phyloP scores from a whole-genome alignment of 2,329 filamentous ascomycete genomes.

The Mollisia scopiformis region DNA sequence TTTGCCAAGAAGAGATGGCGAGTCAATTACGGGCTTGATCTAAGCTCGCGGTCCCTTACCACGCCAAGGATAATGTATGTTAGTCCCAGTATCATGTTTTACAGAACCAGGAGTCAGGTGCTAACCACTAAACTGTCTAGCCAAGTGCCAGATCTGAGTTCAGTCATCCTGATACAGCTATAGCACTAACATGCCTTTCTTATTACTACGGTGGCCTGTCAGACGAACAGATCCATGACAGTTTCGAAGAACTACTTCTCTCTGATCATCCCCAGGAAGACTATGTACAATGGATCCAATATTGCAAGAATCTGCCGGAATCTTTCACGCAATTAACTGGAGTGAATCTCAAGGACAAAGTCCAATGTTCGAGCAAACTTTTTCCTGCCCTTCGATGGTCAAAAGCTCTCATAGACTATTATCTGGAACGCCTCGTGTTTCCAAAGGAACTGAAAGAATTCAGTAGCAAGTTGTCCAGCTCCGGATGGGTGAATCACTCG shows the following conservation, averaged over 20 bases:
- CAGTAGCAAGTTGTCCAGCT: conserved; percentile 62
- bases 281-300: conserved; percentile 52
- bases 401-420: conserved; percentile 65
- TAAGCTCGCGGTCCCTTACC: conserved; percentile 59
- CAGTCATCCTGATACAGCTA: conserved; percentile 62
- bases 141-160: conserved; percentile 61
- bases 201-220: conserved; percentile 61
- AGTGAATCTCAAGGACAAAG: conserved; percentile 61
- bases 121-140: conserved; percentile 6
- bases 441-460: conserved; percentile 66
- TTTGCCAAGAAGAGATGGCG: conserved; percentile 63
- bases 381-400: conserved; percentile 56
- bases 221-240: conserved; percentile 50
- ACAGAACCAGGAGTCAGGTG: neutral
- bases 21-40: conserved; percentile 67
- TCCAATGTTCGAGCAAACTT: conserved; percentile 49
- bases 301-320: conserved; percentile 37
- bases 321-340: conserved; percentile 47
- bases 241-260: conserved; percentile 50
- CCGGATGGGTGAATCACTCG: conserved; percentile 54
- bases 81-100: neutral
- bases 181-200: conserved; percentile 56
- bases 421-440: conserved; percentile 60
- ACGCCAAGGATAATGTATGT: conserved; percentile 54
- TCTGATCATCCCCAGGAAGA: conserved; percentile 55